Conservation (phyloP, 805 yeast genomes). For the Jamesozyma lodderae region DNA sequence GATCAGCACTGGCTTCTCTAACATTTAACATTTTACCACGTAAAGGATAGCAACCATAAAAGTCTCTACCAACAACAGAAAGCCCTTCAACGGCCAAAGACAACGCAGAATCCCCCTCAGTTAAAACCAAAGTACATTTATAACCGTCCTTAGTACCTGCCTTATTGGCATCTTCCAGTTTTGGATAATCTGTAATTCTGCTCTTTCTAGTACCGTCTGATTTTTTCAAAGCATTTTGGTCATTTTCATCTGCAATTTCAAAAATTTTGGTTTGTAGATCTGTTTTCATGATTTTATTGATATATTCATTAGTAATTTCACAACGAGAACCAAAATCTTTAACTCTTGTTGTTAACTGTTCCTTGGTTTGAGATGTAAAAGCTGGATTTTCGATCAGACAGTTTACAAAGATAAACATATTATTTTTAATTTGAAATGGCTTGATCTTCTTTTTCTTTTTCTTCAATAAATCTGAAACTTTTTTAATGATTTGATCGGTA, state of each 20-base stretch:
- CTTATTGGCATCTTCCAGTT: constrained; percentile 88
- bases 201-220: constrained; percentile 80
- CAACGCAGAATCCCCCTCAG: constrained; percentile 96
- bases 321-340: constrained; percentile 83
- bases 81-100: constrained; percentile 88
- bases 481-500: constrained; percentile 74
- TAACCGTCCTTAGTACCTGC: constrained; percentile 93
- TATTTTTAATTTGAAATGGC: constrained; percentile 80
- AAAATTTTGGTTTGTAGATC: constrained; percentile 60
- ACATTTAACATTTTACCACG: constrained; percentile 94
- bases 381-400: constrained; percentile 95
- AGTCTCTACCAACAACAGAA: constrained; percentile 90
- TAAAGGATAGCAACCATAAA: constrained; percentile 89
- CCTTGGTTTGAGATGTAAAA: constrained; percentile 95
- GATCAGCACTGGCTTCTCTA: constrained; percentile 95
- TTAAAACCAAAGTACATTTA: constrained; percentile 84
- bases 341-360: constrained; percentile 82
- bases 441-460: constrained; percentile 68
- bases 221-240: constrained; percentile 76
- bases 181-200: constrained; percentile 81
- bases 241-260: constrained; percentile 80
- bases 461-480: constrained; percentile 63
- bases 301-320: constrained; percentile 67
- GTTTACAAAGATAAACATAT: constrained; percentile 84
- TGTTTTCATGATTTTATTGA: constrained; percentile 63